Base-by-base conservation (phyloP, 441 rosid genomes). In the Arabidopsis hybrid region DNA sequence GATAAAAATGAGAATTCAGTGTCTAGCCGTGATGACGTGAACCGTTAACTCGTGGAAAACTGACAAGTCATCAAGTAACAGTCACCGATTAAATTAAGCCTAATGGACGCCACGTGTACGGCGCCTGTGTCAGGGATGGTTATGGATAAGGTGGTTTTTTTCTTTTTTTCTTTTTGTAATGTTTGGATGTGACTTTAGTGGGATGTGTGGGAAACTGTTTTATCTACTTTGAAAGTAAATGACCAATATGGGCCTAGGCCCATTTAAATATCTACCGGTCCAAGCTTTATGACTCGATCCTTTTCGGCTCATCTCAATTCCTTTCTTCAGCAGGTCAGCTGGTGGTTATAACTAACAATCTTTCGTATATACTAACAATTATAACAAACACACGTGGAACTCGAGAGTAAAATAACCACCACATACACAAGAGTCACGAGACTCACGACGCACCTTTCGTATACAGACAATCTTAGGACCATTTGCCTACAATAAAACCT, bases 21-120 rank as follows among this genome's bases (percentile, higher is more conserved):
- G 49, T 21, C 26, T 13, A 4, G 8, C 31, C 1, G 34, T 14
- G 62, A 35, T 67, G 73, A 75, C 73, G 73, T 62, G 13, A 21
- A 8, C 4, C 5, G 51, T 18, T 39, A 46, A 18, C 72, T 65
- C 59, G 65, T 65, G 21, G 4, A 35, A 60, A 36, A 14, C 29
- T 34, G 69, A 75, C 79, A 61, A 51, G 69, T 68, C 69, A 75
- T 53, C 74, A 43, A 67, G 49, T 51, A 61, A 52, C 74, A 60
- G 79, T 68, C 58, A 47, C 73, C 78, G 73, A 67, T 2, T 59
- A 50, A 8, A 46, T 36, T 57, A 0, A 31, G 35, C 38, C 10
- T 55, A 10, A 36, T 61, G 60, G 16, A 16, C 18, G 74, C 60
- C 71, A 75, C 79, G 74, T 62, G 79, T 62, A 18, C 26, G 29